phyloP scores from a whole-genome alignment of 768 basidiomycete genomes.

The Mycena rosella region DNA sequence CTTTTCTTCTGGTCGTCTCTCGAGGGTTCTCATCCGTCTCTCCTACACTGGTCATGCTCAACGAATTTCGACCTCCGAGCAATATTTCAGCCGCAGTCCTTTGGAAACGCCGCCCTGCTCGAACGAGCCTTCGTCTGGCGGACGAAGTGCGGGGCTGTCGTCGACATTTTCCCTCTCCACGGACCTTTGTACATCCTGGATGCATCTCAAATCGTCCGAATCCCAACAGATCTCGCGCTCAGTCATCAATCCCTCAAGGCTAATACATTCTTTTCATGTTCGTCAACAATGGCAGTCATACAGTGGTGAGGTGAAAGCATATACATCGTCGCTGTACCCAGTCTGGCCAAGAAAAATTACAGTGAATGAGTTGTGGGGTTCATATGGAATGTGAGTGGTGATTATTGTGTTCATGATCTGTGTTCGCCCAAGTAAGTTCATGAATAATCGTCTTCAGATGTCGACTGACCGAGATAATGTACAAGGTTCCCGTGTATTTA shows the following conservation, averaged over 20 bases:
- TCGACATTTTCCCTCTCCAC: not conserved
- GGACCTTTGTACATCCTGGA: not conserved
- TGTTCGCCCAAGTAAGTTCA: not conserved
- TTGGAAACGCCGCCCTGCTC: too few species aligned
- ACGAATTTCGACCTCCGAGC: too few species aligned
- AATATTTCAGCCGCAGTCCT: too few species aligned
- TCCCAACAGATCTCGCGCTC: not conserved
- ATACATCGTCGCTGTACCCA: not conserved
- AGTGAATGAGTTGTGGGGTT: constrained; percentile 2
- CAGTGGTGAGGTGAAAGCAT: constrained; percentile 9
- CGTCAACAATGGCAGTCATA: not conserved
- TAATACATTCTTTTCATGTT: not conserved
- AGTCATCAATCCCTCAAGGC: not conserved
- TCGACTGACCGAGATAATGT: constrained; percentile 3
- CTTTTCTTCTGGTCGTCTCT: not conserved
- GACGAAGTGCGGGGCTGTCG: too few species aligned
- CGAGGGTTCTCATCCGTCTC: too few species aligned
- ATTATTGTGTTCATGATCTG: constrained; percentile 6
- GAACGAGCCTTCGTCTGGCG: too few species aligned
- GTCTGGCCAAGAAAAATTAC: not conserved
- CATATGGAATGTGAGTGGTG: not conserved
- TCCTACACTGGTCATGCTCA: too few species aligned
- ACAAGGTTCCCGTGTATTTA: not conserved
- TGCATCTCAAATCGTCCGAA: too few species aligned
- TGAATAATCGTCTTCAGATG: not conserved